Evolutionary conservation across 345 rosid species (phyloP).

Genomic region (Litchi chinensis): DNA sequence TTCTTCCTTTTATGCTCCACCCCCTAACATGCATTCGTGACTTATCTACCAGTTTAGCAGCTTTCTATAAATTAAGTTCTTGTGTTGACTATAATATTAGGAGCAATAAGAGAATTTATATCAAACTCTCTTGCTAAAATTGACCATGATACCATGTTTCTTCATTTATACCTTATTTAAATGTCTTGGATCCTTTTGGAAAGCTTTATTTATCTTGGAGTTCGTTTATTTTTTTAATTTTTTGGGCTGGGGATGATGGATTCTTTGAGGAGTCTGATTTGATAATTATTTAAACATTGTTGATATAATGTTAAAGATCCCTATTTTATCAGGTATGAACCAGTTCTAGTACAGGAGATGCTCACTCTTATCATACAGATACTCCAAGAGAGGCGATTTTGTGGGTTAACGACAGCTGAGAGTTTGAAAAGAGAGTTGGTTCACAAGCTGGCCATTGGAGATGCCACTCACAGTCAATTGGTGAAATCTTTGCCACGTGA

Average conservation of each 20-base stretch:
- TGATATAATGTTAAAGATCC: conserved; percentile 15
- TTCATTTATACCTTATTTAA: neutral
- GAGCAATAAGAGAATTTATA: neutral
- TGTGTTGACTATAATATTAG: neutral
- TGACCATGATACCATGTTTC: neutral
- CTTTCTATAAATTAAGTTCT: neutral
- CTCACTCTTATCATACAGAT: conserved; percentile 83
- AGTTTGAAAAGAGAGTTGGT: conserved; percentile 86
- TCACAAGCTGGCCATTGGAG: conserved; percentile 84
- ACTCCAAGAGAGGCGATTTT: conserved; percentile 88
- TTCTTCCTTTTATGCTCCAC: neutral
- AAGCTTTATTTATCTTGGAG: neutral
- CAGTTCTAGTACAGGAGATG: conserved; percentile 85
- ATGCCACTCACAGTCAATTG: conserved; percentile 91
- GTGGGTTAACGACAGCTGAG: conserved; percentile 71
- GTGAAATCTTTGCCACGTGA: conserved; percentile 83
- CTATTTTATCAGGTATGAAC: conserved; percentile 70
- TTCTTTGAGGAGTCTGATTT: conserved; percentile 14
- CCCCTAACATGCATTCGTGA: neutral
- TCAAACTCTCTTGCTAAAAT: neutral
- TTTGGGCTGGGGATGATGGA: neutral
- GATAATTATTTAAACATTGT: neutral
- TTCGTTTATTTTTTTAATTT: neutral
- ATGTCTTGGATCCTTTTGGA: neutral
- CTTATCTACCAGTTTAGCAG: neutral